Percentiles rank a stretch among this genome's conserved stretches.
Conservation (phyloP, 192 early-diverging fungal genomes). For the Chytriomyces sp. region DNA sequence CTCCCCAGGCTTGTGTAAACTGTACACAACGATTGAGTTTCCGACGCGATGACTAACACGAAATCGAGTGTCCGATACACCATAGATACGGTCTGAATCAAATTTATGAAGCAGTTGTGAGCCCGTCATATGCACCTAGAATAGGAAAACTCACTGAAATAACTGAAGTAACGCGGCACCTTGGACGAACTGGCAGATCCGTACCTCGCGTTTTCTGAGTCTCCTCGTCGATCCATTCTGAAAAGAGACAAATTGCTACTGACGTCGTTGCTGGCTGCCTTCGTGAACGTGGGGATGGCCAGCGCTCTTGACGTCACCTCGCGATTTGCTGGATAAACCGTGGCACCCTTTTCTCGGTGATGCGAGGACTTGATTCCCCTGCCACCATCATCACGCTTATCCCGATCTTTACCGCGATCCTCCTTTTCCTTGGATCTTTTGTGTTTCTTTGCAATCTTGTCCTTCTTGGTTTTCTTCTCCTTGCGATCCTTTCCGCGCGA, state of each 20-base stretch:
- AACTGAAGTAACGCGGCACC: conserved; percentile 6
- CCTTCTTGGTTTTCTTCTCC: conserved; percentile 4
- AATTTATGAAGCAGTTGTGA: neutral
- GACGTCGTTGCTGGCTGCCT: neutral
- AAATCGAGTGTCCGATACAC: neutral
- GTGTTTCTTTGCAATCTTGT: conserved; percentile 15
- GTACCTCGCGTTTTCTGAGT: neutral
- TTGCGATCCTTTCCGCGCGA: neutral
- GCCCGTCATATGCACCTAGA: neutral
- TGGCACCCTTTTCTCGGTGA: neutral
- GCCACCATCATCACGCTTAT: neutral
- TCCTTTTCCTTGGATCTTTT: neutral
- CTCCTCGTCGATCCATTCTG: conserved; percentile 11
- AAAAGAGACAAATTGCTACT: neutral
- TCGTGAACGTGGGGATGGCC: conserved; percentile 4
- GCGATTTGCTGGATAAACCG: neutral
- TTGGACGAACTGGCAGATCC: neutral
- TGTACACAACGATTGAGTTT: conserved; percentile 13
- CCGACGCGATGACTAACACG: neutral
- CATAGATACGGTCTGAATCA: conserved; percentile 6
- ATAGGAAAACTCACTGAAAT: conserved; percentile 1
- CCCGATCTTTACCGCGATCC: neutral
- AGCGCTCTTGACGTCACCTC: neutral
- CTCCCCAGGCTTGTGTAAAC: neutral
- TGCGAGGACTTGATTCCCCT: neutral